Evolutionary conservation across 441 rosid genomes (phyloP).

Genomic region (Erodium moschatum): DNA sequence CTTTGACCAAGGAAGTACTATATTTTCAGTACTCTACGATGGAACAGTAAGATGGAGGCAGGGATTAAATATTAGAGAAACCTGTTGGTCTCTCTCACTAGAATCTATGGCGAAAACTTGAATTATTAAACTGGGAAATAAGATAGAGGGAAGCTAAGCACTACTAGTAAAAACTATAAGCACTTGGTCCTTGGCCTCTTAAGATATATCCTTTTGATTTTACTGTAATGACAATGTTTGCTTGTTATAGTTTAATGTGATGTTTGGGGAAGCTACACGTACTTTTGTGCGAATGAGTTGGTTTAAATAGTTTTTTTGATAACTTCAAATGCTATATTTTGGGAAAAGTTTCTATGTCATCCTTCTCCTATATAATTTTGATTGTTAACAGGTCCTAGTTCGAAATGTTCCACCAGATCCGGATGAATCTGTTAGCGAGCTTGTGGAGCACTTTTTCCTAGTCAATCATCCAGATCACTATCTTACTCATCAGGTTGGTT

Average conservation of each 20-base stretch:
- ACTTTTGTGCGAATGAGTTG: neutral
- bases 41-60: no score
- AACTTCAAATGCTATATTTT: neutral
- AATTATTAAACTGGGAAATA: no score
- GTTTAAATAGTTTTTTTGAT: neutral
- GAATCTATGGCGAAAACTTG: no score
- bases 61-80: no score
- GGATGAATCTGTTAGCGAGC: slow-evolving; percentile 71
- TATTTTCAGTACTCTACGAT: no score
- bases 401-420: slow-evolving; percentile 85
- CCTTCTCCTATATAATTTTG: neutral
- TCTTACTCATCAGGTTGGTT: slow-evolving; percentile 68
- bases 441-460: slow-evolving; percentile 69
- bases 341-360: neutral
- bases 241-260: neutral
- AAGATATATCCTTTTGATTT: neutral
- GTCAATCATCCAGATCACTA: slow-evolving; percentile 92
- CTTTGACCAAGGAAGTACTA: no score
- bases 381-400: slow-evolving; percentile 60
- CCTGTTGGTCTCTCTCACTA: no score
- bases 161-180: neutral
- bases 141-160: neutral
- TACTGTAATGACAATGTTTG: neutral
- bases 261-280: neutral
- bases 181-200: neutral